phyloP scores from a whole-genome alignment of 306 rosid species.

The Cyclanthera cordifolia region DNA sequence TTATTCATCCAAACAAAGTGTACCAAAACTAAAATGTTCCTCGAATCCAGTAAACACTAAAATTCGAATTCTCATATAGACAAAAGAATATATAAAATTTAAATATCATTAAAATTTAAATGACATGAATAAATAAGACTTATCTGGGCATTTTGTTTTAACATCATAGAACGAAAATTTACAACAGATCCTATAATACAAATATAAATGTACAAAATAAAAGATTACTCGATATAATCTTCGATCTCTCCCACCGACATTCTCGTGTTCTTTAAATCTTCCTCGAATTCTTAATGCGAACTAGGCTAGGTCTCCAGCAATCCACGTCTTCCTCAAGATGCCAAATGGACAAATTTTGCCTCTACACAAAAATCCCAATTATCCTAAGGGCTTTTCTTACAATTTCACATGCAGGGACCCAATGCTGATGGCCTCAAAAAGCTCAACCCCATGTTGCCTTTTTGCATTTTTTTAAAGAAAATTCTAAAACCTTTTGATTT shows the following conservation, averaged over 20 bases:
- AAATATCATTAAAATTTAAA: background rate
- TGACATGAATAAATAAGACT: background rate
- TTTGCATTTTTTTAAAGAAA: background rate
- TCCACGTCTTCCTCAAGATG: background rate
- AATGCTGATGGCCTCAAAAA: background rate
- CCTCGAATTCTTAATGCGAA: background rate
- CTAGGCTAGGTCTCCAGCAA: background rate
- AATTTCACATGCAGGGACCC: background rate
- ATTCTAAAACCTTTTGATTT: background rate
- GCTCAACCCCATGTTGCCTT: background rate
- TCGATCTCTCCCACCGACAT: background rate
- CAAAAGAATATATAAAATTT: background rate
- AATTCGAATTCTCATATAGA: background rate
- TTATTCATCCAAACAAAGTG: too few species aligned
- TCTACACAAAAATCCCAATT: background rate
- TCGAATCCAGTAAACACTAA: too few species aligned
- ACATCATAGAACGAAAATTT: background rate
- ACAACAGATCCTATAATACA: conserved; percentile 9
- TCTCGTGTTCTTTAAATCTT: background rate
- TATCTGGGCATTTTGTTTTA: background rate
- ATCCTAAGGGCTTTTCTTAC: background rate
- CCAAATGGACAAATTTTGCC: background rate
- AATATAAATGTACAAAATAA: background rate
- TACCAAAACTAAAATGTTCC: too few species aligned
- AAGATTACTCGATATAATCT: background rate